Base-by-base conservation (phyloP, 1,139 yeast genomes). In the Magnusiomyces paraingens region DNA sequence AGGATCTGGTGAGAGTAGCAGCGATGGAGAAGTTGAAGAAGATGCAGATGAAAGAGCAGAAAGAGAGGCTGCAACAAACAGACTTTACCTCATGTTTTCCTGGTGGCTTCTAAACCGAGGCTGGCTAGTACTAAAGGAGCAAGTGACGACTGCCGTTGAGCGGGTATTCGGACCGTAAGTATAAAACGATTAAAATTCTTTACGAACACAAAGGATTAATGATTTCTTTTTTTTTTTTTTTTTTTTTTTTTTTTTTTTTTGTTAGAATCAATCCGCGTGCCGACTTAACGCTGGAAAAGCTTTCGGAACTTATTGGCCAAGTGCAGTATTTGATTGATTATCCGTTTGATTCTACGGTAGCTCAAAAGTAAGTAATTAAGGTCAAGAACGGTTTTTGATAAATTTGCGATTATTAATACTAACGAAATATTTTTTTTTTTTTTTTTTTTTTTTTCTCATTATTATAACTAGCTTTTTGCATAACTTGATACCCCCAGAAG, bases 71-170 rank as follows among this genome's bases (percentile, higher is more conserved):
- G 59, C 62, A 42, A 80, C 84, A 51, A 95, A 89, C 66, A 91
- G 93, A 64, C 85, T 90, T 55, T 93, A 87, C 66, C 75, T 93
- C 56, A 86, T 95, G 1, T 80, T 89, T 59, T 83, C 91, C 61
- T 93, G 98, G 97, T 93, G 97, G 96, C 71, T 93, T 51, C 75
- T 93, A 55, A 90, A 93, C 68, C 80, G 83, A 61, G 98, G 98
- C 1, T 89, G 94, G 93, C 66, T 74, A 41, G 74, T 75, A 50
- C 71, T 86, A 52, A 77, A 81, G 50, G 73, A 76, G 49, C 69
- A 77, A 40, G 80, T 89, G 38, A 81, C 81, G 63, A 68, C 70
- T 1, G 74, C 80, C 3, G 94, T 91, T 2, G 73, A 73, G 41
- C 74, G 74, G 39, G 83, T 82, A 44, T 89, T 90, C 67, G 79